Conservation (phyloP, 768 basidiomycete species). For the Pleurotus tuber-regium region DNA sequence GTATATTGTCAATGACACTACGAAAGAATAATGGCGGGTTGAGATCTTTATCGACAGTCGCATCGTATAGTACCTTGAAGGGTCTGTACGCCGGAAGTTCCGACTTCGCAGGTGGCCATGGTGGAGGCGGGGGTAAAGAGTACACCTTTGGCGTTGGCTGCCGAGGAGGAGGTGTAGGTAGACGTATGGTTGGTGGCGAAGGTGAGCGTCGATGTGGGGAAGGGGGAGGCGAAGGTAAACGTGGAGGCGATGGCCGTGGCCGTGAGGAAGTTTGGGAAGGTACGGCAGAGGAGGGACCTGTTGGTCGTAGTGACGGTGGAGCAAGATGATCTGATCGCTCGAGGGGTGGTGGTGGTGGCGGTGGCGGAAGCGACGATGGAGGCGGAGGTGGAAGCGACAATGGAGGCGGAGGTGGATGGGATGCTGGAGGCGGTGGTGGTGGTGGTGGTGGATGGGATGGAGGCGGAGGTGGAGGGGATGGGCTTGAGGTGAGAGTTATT, state of each 20-base stretch:
- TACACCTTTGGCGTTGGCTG: slow-evolving; percentile 14
- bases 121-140: slow-evolving; percentile 13
- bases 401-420: slow-evolving; percentile 23
- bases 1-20: slow-evolving; percentile 37
- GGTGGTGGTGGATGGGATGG: slow-evolving; percentile 25
- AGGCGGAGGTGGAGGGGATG: slow-evolving; percentile 24
- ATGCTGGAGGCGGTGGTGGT: slow-evolving; percentile 24
- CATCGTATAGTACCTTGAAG: slow-evolving; percentile 67
- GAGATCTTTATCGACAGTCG: slow-evolving; percentile 47
- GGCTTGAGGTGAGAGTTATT: slow-evolving; percentile 19
- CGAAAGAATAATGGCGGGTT: slow-evolving; percentile 35
- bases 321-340: slow-evolving; percentile 35
- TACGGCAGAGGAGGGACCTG: slow-evolving; percentile 8
- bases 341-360: slow-evolving; percentile 34
- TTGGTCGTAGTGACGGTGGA: slow-evolving; percentile 28
- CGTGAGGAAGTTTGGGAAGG: background rate
- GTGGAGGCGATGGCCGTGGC: background rate
- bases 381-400: slow-evolving; percentile 25
- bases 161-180: slow-evolving; percentile 26
- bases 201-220: slow-evolving; percentile 19
- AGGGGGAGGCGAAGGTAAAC: slow-evolving; percentile 3
- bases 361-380: slow-evolving; percentile 28
- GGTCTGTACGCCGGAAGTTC: slow-evolving; percentile 42
- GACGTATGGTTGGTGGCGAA: slow-evolving; percentile 17
- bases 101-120: slow-evolving; percentile 57